Evolutionary conservation across 2,329 filamentous ascomycete genomes (phyloP), one percentile per base, ranked within the genome.

Genomic region (Stemphylium vesicarium): DNA sequence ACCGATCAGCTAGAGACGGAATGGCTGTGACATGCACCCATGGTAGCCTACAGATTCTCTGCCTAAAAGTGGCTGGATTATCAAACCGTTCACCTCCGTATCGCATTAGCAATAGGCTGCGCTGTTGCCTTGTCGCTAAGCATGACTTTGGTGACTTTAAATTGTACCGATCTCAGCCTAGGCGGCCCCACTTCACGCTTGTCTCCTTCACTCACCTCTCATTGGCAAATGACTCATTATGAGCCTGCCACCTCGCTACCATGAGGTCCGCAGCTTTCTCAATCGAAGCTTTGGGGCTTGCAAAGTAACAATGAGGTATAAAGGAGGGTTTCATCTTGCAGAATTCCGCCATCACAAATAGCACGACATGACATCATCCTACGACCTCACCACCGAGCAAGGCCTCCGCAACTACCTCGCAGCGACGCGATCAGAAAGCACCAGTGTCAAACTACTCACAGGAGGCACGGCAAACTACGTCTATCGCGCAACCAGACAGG

Each of bases 381-480:
- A 52, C 16, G 11, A 58, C 32, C 57, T 72, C 32, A 72, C 65
- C 2, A 66, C 57, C 12, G 57, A 57, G 26, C 18, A 52, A 3
- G 69, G 68, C 1, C 61, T 74, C 2, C 31, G 37, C 10, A 37
- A 57, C 37, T 71, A 72, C 50, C 63, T 74, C 11, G 15, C 41
- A 18, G 32, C 45, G 7, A 44, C 39, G 40, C 20, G 33, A 18
- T 22, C 48, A 49, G 33, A 7, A 45, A 12, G 36, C 45, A 45
- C 49, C 12, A 36, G 24, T 15, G 45, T 71, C 4, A 40, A 57
- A 0, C 50, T 66, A 2, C 64, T 77, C 15, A 62, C 62, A 2
- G 74, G 74, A 18, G 73, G 73, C 10, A 72, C 64, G 4, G 71
- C 71, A 16, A 77, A 77, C 46, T 74, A 69, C 45, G 71, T 75